These are phyloP conservation scores for Nothophoma quercina DNA, from an alignment of 2,329 filamentous ascomycete species.

Conservation along the genomic window DNA sequence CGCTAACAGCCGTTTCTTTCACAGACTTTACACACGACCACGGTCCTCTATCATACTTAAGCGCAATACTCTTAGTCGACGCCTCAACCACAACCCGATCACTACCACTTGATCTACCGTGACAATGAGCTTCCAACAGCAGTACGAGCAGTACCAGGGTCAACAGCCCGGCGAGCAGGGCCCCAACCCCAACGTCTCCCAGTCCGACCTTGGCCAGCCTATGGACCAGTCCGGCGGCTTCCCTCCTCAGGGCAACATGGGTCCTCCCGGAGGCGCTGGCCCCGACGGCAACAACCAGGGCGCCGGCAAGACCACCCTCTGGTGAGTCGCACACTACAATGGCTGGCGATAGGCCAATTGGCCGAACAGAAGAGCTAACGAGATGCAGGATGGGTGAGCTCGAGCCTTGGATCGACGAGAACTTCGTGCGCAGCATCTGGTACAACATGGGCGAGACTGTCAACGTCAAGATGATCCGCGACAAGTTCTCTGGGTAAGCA, in stretches of 20 bases:
- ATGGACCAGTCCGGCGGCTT: conserved; percentile 63
- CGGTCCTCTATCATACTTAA: conserved; percentile 43
- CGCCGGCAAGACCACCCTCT: conserved; percentile 61
- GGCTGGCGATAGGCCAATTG: conserved; percentile 4
- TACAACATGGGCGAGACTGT: conserved; percentile 92
- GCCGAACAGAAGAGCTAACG: conserved; percentile 29
- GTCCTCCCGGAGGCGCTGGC: conserved; percentile 48
- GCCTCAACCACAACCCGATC: conserved; percentile 21
- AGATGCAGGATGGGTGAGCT: conserved; percentile 92
- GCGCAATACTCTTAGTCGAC: conserved; percentile 33
- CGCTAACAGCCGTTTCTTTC: conserved; percentile 35
- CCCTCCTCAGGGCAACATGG: conserved; percentile 58
- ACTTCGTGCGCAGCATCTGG: conserved; percentile 95
- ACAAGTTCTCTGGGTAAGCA: conserved; percentile 93
- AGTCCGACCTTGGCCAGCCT: conserved; percentile 64
- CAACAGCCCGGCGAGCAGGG: conserved; percentile 60
- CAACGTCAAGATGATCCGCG: conserved; percentile 99
- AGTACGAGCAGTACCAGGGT: conserved; percentile 69
- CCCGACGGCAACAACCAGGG: conserved; percentile 50
- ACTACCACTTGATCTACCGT: conserved; percentile 27
- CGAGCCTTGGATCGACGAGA: conserved; percentile 99
- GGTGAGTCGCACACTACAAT: conserved; percentile 48
- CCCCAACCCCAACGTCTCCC: conserved; percentile 55
- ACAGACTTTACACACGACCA: conserved; percentile 34
- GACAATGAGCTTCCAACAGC: conserved; percentile 71